Conservation (phyloP, 2,329 filamentous ascomycete genomes). For the Paracoccidioides brasiliensis region DNA sequence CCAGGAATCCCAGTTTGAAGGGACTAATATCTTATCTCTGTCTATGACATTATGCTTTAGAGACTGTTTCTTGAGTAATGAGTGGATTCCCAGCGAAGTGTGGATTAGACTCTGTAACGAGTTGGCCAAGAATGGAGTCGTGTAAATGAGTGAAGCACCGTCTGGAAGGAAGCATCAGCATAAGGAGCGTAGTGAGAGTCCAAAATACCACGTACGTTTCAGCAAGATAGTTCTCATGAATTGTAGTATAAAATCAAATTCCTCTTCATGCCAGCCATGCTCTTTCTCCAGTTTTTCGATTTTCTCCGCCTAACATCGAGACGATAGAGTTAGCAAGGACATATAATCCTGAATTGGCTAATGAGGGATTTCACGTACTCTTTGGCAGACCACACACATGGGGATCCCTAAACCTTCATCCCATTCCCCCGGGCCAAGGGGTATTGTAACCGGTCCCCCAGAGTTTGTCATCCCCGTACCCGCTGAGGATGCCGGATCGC, state of each 20-base stretch:
- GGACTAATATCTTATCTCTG: slow-evolving; percentile 85
- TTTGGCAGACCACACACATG: slow-evolving; percentile 89
- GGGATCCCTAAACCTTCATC: slow-evolving; percentile 78
- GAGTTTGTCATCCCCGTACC: slow-evolving; percentile 42
- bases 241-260: slow-evolving; percentile 92
- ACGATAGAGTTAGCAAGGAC: slow-evolving; percentile 13
- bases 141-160: slow-evolving; percentile 75
- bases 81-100: slow-evolving; percentile 75
- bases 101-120: slow-evolving; percentile 70
- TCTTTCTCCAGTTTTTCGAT: slow-evolving; percentile 85
- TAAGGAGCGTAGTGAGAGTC: neutral
- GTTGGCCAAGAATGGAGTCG: slow-evolving; percentile 60
- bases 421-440: slow-evolving; percentile 81
- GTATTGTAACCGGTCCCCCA: slow-evolving; percentile 57
- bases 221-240: slow-evolving; percentile 80
- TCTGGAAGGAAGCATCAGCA: slow-evolving; percentile 36
- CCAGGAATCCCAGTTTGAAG: slow-evolving; percentile 97
- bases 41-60: slow-evolving; percentile 87
- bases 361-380: slow-evolving; percentile 42
- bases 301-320: slow-evolving; percentile 53
- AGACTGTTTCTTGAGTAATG: slow-evolving; percentile 61
- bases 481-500: slow-evolving; percentile 42
- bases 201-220: slow-evolving; percentile 45
- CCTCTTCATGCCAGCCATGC: slow-evolving; percentile 85
- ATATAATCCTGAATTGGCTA: neutral